These are phyloP conservation scores for Pichia pseudocactophila DNA, from an alignment of 805 yeast genomes.

Conservation along the genomic window DNA sequence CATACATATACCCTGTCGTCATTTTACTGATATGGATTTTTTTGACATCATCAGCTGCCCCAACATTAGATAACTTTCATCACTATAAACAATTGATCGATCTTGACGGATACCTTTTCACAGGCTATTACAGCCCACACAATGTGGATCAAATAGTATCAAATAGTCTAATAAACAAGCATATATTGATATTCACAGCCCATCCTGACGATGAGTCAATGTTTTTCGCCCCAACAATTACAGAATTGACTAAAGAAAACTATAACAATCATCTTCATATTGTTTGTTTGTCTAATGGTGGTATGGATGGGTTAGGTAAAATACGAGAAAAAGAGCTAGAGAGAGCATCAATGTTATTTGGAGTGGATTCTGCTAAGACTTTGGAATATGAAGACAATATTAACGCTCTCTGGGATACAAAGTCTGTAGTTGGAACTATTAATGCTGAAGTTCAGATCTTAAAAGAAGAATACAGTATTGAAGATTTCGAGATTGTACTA, in stretches of 20 bases:
- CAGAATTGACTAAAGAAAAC: slow-evolving; percentile 38
- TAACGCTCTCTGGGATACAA: slow-evolving; percentile 52
- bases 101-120: slow-evolving; percentile 15
- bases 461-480: slow-evolving; percentile 9
- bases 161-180: slow-evolving; percentile 16
- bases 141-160: slow-evolving; percentile 16
- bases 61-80: background rate
- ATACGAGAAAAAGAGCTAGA: slow-evolving; percentile 52
- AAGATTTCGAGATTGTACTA: slow-evolving; percentile 30
- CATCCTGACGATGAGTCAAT: slow-evolving; percentile 99
- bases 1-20: background rate
- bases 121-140: slow-evolving; percentile 16
- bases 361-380: slow-evolving; percentile 36
- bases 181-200: slow-evolving; percentile 47
- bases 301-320: slow-evolving; percentile 63
- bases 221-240: slow-evolving; percentile 83
- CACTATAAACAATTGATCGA: slow-evolving; percentile 2
- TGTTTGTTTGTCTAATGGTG: slow-evolving; percentile 71
- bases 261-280: slow-evolving; percentile 46
- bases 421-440: slow-evolving; percentile 33
- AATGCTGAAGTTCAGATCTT: slow-evolving; percentile 10
- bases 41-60: slow-evolving; percentile 9
- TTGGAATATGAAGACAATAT: slow-evolving; percentile 62
- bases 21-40: slow-evolving; percentile 6
- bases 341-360: slow-evolving; percentile 46